These are phyloP conservation scores for Vigna angularis DNA, from an alignment of 306 rosid species.

Conservation along the genomic window DNA sequence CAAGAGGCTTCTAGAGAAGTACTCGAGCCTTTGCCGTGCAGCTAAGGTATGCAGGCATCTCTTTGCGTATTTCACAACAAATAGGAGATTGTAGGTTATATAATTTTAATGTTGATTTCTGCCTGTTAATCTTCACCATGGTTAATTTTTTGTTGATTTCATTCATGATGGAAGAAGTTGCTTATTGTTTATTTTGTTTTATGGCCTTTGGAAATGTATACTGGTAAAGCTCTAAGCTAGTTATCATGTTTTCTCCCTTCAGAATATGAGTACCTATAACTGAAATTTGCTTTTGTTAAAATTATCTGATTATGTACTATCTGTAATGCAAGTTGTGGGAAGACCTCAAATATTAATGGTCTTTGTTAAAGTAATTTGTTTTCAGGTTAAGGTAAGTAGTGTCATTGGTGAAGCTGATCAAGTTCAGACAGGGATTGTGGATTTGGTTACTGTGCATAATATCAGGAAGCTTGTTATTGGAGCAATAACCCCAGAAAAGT, in stretches of 20 bases:
- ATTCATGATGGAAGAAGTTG: not conserved
- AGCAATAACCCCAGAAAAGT: conserved; percentile 57
- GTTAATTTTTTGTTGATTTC: conserved; percentile 11
- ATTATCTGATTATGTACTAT: not conserved
- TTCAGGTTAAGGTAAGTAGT: conserved; percentile 66
- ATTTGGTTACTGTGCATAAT: conserved; percentile 54
- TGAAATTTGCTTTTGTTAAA: not conserved
- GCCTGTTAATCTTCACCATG: conserved; percentile 23
- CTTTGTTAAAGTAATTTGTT: conserved; percentile 34
- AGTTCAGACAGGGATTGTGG: conserved; percentile 77
- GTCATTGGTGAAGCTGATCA: conserved; percentile 61
- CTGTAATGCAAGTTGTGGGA: conserved; percentile 1
- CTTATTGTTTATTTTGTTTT: not conserved
- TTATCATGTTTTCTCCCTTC: not conserved
- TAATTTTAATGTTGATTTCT: conserved; percentile 1
- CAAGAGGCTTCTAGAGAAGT: conserved; percentile 58
- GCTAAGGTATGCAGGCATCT: conserved; percentile 58
- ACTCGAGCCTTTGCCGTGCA: conserved; percentile 57
- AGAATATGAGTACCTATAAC: not conserved
- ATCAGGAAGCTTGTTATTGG: conserved; percentile 85
- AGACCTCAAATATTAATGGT: conserved; percentile 4
- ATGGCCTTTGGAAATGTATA: not conserved
- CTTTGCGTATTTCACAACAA: not conserved
- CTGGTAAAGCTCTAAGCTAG: not conserved
- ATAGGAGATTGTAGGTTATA: not conserved